These are phyloP conservation scores for Aspergillus alliaceus DNA, from an alignment of 2,329 filamentous ascomycete genomes.

Conservation along the genomic window DNA sequence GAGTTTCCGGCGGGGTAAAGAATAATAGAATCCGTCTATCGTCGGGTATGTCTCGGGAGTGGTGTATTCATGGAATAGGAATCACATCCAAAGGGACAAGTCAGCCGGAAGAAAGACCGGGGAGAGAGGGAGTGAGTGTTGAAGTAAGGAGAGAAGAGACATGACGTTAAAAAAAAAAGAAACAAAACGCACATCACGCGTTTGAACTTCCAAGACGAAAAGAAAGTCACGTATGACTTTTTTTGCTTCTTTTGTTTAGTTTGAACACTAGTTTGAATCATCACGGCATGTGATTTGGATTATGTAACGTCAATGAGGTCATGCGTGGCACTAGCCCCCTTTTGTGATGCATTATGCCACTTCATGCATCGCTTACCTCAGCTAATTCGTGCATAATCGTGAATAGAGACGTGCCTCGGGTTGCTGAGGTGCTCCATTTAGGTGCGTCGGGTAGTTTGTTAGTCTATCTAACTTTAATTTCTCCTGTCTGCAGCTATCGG, in stretches of 20 bases:
- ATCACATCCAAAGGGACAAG: no score
- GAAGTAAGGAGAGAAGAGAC: no score
- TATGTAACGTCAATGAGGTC: neutral
- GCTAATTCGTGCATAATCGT: neutral
- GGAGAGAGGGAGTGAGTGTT: no score
- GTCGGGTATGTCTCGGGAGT: neutral
- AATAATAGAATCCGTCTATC: neutral
- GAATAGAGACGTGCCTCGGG: no score
- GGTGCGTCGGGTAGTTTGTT: neutral
- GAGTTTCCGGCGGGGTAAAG: conserved; percentile 10
- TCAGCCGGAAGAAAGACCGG: no score
- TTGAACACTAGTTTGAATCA: neutral
- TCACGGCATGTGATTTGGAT: neutral
- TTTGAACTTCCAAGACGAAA: no score
- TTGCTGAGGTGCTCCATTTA: no score
- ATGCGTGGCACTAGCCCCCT: no score
- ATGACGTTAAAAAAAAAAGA: no score
- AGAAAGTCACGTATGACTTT: no score
- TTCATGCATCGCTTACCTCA: neutral
- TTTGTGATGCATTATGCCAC: no score
- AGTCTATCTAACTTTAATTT: neutral
- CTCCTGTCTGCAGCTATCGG: neutral
- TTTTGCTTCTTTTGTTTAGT: neutral
- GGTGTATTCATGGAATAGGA: neutral
- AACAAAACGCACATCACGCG: no score